Conservation (phyloP, 2,329 filamentous ascomycete genomes). For the Paecilomyces sp. region DNA sequence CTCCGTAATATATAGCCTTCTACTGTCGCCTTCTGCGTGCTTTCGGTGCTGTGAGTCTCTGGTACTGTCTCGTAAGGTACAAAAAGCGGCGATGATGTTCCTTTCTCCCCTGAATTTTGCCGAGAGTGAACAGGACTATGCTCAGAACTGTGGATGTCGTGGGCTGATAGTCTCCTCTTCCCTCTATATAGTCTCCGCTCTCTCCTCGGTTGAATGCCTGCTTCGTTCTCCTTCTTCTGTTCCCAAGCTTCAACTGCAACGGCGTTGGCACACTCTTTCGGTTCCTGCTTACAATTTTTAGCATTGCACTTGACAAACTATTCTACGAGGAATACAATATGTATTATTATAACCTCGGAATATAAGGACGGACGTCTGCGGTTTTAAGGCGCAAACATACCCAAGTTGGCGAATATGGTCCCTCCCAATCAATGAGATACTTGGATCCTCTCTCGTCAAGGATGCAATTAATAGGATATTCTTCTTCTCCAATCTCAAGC, state of each 20-base stretch:
- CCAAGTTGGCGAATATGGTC: slow-evolving; percentile 29
- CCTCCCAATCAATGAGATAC: slow-evolving; percentile 34
- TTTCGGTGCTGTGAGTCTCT: slow-evolving; percentile 1
- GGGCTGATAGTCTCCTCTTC: background rate
- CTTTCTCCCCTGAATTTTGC: background rate
- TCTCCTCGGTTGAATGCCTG: background rate
- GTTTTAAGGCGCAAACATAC: slow-evolving; percentile 17
- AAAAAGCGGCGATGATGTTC: background rate
- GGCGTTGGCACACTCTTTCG: slow-evolving; percentile 26
- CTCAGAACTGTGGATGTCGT: background rate
- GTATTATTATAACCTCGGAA: background rate
- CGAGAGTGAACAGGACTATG: background rate
- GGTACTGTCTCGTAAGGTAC: background rate
- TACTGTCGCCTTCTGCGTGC: background rate
- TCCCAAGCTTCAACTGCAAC: slow-evolving; percentile 23
- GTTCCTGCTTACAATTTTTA: slow-evolving; percentile 17
- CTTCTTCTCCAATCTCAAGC: slow-evolving; percentile 16
- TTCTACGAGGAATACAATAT: too few species aligned
- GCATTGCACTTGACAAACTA: background rate
- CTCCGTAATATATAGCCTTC: background rate
- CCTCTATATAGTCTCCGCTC: background rate
- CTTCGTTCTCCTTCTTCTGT: slow-evolving; percentile 15
- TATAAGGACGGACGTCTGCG: background rate
- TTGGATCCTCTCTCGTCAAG: slow-evolving; percentile 25
- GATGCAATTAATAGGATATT: slow-evolving; percentile 29